Conservation (phyloP, 75 land plant genomes). For the Sequoia sempervirens region DNA sequence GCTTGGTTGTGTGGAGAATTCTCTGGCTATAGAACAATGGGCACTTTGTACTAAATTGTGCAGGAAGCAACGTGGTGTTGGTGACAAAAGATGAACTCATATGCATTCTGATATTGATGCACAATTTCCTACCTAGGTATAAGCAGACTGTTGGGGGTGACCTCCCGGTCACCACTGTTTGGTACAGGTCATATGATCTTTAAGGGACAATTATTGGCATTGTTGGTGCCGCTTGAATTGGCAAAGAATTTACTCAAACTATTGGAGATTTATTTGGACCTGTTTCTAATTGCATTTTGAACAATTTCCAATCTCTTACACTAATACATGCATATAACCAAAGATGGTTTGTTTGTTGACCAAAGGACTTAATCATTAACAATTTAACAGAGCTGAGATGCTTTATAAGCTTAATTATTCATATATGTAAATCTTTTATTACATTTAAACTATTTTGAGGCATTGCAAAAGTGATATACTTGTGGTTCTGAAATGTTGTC, state of each 20-base stretch:
- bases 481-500: no score
- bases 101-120: slow-evolving; percentile 76
- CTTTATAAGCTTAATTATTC: no score
- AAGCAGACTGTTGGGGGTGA: slow-evolving; percentile 71
- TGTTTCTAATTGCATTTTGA: neutral
- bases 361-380: no score
- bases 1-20: slow-evolving; percentile 70
- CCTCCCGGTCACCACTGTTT: slow-evolving; percentile 82
- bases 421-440: no score
- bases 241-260: slow-evolving; percentile 55
- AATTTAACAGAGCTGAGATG: no score
- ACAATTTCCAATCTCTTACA: neutral
- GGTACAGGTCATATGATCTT: slow-evolving; percentile 76
- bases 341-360: no score
- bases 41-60: neutral
- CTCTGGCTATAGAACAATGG: slow-evolving; percentile 76
- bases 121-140: slow-evolving; percentile 78
- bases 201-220: slow-evolving; percentile 29
- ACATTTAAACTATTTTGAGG: no score
- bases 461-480: no score
- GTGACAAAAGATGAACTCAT: slow-evolving; percentile 98
- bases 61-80: slow-evolving; percentile 84
- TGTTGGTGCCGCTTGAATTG: no score
- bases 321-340: neutral
- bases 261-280: slow-evolving; percentile 34